Conservation (phyloP, 2,329 filamentous ascomycete genomes). For the Onygenales sp. region DNA sequence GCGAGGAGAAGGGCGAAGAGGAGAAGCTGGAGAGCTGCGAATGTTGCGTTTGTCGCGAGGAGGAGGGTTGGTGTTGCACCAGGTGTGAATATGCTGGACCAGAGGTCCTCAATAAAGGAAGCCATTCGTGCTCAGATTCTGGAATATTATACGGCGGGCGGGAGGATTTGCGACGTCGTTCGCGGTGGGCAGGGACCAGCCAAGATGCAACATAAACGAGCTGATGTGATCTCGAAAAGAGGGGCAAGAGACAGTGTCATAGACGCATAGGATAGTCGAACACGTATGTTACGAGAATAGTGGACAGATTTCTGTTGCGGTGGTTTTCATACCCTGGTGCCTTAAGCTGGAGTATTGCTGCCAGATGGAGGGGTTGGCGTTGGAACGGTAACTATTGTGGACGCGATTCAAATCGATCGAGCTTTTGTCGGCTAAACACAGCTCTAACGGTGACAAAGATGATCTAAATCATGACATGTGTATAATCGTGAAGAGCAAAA, state of each 20-base stretch:
- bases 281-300: neutral
- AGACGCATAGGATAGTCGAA: neutral
- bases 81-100: conserved; percentile 87
- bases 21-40: conserved; percentile 72
- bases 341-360: neutral
- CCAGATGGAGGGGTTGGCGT: conserved; percentile 3
- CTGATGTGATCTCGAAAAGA: neutral
- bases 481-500: too few relatives aligned
- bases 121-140: conserved; percentile 22
- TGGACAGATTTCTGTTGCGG: neutral
- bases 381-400: neutral
- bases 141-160: neutral
- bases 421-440: neutral
- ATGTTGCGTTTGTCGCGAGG: conserved; percentile 80
- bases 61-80: conserved; percentile 83
- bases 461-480: too few relatives aligned
- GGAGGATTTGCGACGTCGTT: neutral
- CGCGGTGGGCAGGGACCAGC: too few relatives aligned
- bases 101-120: conserved; percentile 63
- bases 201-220: neutral
- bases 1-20: conserved; percentile 66
- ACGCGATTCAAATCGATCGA: neutral
- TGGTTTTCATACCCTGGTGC: neutral
- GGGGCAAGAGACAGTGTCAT: neutral
- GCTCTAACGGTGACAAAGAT: too few relatives aligned